Evolutionary conservation across 2,329 filamentous ascomycete species (phyloP).

Genomic region (Bipolaris cookei): DNA sequence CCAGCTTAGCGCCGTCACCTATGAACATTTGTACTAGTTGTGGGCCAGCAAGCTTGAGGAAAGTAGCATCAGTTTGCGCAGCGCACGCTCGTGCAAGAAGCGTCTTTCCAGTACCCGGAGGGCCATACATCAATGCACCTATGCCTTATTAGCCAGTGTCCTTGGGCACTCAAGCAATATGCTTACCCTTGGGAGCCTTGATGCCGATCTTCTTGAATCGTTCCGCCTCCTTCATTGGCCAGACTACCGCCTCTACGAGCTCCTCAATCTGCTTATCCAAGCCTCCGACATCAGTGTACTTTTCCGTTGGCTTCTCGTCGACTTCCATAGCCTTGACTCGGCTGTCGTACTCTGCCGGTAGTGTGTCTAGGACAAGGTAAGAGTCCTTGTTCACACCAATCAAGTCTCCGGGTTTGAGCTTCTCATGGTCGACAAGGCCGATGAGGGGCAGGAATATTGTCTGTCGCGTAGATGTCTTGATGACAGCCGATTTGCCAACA

Average conservation of each 20-base stretch:
- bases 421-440: constrained; percentile 92
- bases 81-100: constrained; percentile 94
- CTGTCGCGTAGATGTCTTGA: constrained; percentile 98
- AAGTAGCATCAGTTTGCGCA: constrained; percentile 96
- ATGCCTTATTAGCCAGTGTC: constrained; percentile 18
- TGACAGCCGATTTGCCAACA: constrained; percentile 97
- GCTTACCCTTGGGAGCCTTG: constrained; percentile 94
- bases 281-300: constrained; percentile 97
- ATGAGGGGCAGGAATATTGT: constrained; percentile 98
- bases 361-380: constrained; percentile 93
- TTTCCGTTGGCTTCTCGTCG: constrained; percentile 98
- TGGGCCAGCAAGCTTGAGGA: constrained; percentile 96
- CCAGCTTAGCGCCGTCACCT: constrained; percentile 95
- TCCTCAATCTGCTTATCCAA: constrained; percentile 99
- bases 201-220: constrained; percentile 99
- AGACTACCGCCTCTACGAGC: constrained; percentile 96
- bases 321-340: constrained; percentile 99
- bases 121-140: constrained; percentile 97
- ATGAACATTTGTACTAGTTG: constrained; percentile 99
- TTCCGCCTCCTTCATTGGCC: constrained; percentile 99
- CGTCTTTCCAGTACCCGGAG: constrained; percentile 88
- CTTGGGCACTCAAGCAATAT: background rate
- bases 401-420: constrained; percentile 91
- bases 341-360: constrained; percentile 98
- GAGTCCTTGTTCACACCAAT: constrained; percentile 99